Evolutionary conservation across 257 asterid genomes (phyloP), one percentile per base, ranked within the genome.

Genomic region (Nicotiana paniculata): DNA sequence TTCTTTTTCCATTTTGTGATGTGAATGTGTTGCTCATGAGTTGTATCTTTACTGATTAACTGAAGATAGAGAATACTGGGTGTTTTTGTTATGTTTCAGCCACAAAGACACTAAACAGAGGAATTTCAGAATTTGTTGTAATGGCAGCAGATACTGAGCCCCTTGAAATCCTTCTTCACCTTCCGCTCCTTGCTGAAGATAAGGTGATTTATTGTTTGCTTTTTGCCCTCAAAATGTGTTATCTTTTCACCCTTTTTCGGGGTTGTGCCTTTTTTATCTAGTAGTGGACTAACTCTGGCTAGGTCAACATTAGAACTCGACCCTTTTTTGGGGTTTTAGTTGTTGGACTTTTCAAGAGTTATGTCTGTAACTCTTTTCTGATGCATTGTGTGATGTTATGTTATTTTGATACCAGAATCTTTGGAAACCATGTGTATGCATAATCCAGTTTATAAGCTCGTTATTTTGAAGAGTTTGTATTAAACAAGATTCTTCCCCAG

Each of bases 61-160:
- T 65, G 77, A 43, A 33, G 46, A 39, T 39, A 58, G 33, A n/a
- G 57, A 58, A 59, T 35, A 10, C 39, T 59, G 74, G 72, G 7
- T 16, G 32, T 21, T 26, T 28, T 58, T 51, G n/a, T 4, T 81
- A 6, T 81, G 67, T 78, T 90, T 82, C 93, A 95, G 99, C 99
- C 9, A 95, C 99, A 1, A 95, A 95, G 91, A 95, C 99, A 0
- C 90, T 95, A 53, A 95, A 95, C 86, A 89, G 97, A 84, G 97
- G 98, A 24, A 93, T 95, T 82, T 93, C 99, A 8, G 99, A 93
- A 86, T 93, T 95, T 81, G 82, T 93, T 24, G 99, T 95, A 83
- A 87, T 93, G 98, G 98, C 99, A 0, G 98, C 98, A 54, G 98
- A 95, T 80, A 91, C 97, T 0, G 97, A 95, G 88, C 99, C 99